phyloP scores from a whole-genome alignment of 2,329 filamentous ascomycete genomes.

The Diplodia seriata region DNA sequence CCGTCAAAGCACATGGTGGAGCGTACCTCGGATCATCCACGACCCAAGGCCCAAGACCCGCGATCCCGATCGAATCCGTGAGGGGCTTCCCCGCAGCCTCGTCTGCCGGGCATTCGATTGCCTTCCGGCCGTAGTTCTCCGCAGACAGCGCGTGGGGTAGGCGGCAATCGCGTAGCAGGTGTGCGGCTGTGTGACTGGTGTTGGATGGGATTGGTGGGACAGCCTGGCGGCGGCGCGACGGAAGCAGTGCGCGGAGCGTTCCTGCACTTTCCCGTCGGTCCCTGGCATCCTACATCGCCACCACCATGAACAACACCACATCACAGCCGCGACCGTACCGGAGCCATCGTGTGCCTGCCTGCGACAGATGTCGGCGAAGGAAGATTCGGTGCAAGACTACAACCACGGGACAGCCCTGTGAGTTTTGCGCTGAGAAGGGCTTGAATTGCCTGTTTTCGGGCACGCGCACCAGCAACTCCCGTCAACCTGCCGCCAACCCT shows the following conservation, averaged over 20 bases:
- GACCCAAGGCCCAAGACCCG: background rate
- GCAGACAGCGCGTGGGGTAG: background rate
- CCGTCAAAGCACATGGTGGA: background rate
- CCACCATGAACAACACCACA: conserved; percentile 1
- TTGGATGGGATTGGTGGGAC: no score
- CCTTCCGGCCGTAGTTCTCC: background rate
- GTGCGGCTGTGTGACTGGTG: no score
- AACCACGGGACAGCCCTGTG: conserved; percentile 48
- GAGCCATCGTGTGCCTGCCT: conserved; percentile 53
- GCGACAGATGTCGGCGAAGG: conserved; percentile 49
- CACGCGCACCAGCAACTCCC: conserved; percentile 31
- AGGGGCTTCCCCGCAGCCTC: background rate
- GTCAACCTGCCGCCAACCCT: conserved; percentile 35
- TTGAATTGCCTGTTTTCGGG: conserved; percentile 48
- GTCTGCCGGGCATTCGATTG: background rate
- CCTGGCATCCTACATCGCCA: background rate
- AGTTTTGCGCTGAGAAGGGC: conserved; percentile 49
- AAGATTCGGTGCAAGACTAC: conserved; percentile 53
- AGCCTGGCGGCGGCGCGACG: no score
- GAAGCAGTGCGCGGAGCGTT: no score
- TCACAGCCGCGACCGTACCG: conserved; percentile 50
- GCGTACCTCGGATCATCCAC: background rate
- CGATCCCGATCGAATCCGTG: background rate
- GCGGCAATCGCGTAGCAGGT: background rate
- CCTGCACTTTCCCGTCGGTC: background rate